Evolutionary conservation across 2,329 filamentous ascomycete genomes (phyloP).

Genomic region (Cyclaneusma minus): DNA sequence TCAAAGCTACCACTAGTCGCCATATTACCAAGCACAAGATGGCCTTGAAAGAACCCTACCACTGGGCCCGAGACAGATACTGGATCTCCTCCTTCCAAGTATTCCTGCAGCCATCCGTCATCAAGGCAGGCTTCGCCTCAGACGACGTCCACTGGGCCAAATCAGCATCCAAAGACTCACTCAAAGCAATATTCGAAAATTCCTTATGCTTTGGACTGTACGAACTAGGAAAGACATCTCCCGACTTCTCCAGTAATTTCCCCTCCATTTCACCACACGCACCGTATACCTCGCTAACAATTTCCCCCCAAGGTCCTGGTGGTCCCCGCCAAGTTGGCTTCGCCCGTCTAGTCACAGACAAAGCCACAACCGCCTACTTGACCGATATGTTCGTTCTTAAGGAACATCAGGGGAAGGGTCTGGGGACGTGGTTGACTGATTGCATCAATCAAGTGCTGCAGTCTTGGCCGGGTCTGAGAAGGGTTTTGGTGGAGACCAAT

Average conservation of each 20-base stretch:
- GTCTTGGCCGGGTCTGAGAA: constrained; percentile 42
- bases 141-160: constrained; percentile 47
- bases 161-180: constrained; percentile 28
- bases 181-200: constrained; percentile 37
- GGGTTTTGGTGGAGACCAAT: constrained; percentile 36
- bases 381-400: constrained; percentile 53
- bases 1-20: too few species aligned
- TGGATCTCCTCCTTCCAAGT: constrained; percentile 44
- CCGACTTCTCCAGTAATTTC: constrained; percentile 18
- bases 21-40: too few species aligned
- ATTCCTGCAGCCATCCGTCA: constrained; percentile 34
- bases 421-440: constrained; percentile 49
- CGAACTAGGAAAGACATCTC: constrained; percentile 17
- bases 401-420: constrained; percentile 41
- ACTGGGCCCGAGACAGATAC: constrained; percentile 38
- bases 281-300: constrained; percentile 3
- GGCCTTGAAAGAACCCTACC: too few species aligned
- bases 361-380: constrained; percentile 51
- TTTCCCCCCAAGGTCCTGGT: constrained; percentile 7
- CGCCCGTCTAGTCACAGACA: constrained; percentile 52
- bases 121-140: constrained; percentile 38
- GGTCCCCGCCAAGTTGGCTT: constrained; percentile 34
- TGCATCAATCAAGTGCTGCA: constrained; percentile 40
- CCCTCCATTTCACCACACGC: constrained; percentile 5
- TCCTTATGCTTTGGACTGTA: constrained; percentile 48